A percentile compares a stretch with the other conserved stretches of the same genome.
phyloP scores from a whole-genome alignment of 345 rosid species.

The Eucalyptus tenuipes region DNA sequence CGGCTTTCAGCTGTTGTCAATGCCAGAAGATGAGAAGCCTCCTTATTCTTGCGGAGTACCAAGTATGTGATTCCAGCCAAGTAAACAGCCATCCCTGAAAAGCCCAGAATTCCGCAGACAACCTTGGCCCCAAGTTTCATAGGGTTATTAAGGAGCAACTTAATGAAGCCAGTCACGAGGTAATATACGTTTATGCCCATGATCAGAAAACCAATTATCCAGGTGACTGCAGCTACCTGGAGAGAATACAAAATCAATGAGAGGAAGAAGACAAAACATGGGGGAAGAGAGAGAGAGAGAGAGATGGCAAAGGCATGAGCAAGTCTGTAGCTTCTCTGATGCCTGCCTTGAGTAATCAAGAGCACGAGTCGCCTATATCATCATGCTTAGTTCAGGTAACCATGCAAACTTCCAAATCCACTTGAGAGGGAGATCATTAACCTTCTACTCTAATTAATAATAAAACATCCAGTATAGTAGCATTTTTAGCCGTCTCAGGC shows the following conservation, averaged over 20 bases:
- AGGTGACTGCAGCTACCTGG: constrained; percentile 63
- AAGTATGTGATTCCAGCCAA: constrained; percentile 60
- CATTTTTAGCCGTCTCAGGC: not conserved
- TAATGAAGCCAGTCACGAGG: constrained; percentile 39
- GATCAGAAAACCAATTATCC: constrained; percentile 66
- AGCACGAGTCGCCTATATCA: not conserved
- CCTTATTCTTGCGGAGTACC: constrained; percentile 50
- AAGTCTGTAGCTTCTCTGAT: not conserved
- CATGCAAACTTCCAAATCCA: not conserved
- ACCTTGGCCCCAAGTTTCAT: constrained; percentile 23
- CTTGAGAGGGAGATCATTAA: not conserved
- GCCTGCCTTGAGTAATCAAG: not conserved
- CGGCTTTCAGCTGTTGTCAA: constrained; percentile 21
- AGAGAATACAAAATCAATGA: not conserved
- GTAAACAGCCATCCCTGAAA: constrained; percentile 42
- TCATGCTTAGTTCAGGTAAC: not conserved
- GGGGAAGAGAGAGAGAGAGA: not conserved
- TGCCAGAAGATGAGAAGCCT: constrained; percentile 24
- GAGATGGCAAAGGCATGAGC: not conserved
- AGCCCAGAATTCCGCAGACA: constrained; percentile 54
- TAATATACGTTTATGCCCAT: constrained; percentile 76
- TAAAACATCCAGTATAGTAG: not conserved
- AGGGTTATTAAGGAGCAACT: constrained; percentile 37
- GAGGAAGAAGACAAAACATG: not conserved
- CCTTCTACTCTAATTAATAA: not conserved